These are phyloP conservation scores for Marsdenia floribunda DNA, from an alignment of 257 asterid genomes.

Conservation along the genomic window DNA sequence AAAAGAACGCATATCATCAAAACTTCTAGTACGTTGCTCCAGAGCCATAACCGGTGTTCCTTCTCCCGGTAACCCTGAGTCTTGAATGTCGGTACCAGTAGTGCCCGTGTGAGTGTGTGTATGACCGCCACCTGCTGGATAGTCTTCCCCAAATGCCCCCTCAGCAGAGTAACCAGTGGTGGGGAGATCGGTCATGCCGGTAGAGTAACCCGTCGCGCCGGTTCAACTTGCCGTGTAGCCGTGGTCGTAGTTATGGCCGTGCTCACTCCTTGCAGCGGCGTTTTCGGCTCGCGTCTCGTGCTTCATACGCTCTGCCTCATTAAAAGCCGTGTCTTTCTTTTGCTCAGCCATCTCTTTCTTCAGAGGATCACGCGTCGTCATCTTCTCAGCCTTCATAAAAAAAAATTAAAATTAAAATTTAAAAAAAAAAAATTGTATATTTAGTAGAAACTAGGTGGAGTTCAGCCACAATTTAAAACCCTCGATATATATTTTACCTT, in stretches of 20 bases:
- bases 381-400: conserved; percentile 25
- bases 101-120: neutral
- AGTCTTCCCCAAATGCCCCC: conserved; percentile 4
- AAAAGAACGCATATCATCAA: neutral
- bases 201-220: neutral
- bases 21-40: conserved; percentile 7
- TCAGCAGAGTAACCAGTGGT: neutral
- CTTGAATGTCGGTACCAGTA: neutral
- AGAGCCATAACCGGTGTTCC: conserved; percentile 6
- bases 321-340: conserved; percentile 25
- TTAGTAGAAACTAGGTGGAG: neutral
- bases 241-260: neutral
- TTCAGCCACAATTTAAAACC: no score
- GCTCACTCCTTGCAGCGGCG: conserved; percentile 19
- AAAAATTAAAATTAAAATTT: no score
- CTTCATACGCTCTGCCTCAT: conserved; percentile 29
- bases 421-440: no score
- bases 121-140: neutral
- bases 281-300: conserved; percentile 5
- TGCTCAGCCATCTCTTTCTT: conserved; percentile 31
- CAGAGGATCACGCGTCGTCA: conserved; percentile 27
- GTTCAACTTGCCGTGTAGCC: conserved; percentile 1
- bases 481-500: conserved; percentile 21
- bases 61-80: conserved; percentile 9
- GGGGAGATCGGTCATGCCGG: conserved; percentile 1